Conservation (phyloP, 108 stramenopile species). For the Cyclotella choctawhatcheeana region DNA sequence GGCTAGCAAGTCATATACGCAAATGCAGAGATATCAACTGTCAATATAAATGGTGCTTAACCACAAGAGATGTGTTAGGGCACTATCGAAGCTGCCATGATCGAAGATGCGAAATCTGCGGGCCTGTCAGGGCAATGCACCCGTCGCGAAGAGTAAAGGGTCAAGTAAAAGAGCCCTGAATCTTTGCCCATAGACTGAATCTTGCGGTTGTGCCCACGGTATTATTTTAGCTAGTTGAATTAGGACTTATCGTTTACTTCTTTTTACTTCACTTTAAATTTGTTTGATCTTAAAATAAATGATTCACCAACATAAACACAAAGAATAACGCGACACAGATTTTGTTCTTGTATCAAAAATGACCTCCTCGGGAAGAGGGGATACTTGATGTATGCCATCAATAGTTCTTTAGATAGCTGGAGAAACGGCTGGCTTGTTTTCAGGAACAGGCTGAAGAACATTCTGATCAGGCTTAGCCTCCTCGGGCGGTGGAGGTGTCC, state of each 20-base stretch:
- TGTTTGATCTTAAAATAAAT: too few relatives aligned
- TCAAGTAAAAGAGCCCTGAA: neutral
- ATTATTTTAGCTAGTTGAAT: too few relatives aligned
- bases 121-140: conserved; percentile 27
- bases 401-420: conserved; percentile 11
- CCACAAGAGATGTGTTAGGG: conserved; percentile 40
- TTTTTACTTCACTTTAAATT: too few relatives aligned
- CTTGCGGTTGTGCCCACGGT: too few relatives aligned
- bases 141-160: neutral
- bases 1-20: conserved; percentile 29
- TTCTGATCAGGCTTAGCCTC: too few relatives aligned
- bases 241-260: too few relatives aligned
- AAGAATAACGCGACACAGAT: too few relatives aligned
- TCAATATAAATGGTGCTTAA: conserved; percentile 33
- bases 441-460: neutral
- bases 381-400: too few relatives aligned
- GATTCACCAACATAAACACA: too few relatives aligned
- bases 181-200: too few relatives aligned
- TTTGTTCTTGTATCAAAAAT: too few relatives aligned
- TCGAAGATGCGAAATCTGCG: conserved; percentile 31
- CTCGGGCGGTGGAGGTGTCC: neutral
- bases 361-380: too few relatives aligned
- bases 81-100: conserved; percentile 34
- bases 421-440: neutral
- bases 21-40: conserved; percentile 31